phyloP scores from a whole-genome alignment of 1,284 basidiomycete species.

The Malassezia obtusa region DNA sequence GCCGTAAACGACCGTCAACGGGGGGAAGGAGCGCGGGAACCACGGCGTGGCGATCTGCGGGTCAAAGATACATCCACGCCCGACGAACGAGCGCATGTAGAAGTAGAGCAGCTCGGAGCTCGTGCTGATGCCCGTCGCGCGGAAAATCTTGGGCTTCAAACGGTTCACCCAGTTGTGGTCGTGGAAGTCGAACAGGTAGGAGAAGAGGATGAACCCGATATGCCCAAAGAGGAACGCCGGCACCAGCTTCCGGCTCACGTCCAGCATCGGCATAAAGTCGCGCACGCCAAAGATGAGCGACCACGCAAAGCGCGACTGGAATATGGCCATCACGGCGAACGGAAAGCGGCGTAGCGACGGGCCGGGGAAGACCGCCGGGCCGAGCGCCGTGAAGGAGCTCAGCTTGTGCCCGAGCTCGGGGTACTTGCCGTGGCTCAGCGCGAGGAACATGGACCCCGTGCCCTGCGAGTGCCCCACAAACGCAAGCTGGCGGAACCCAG shows the following conservation, averaged over 20 bases:
- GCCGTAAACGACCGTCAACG: conserved; percentile 44
- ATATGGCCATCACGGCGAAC: conserved; percentile 37
- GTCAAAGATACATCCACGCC: conserved; percentile 47
- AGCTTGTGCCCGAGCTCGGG: conserved; percentile 42
- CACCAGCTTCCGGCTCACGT: conserved; percentile 31
- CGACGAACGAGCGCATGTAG: conserved; percentile 43
- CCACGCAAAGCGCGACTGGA: conserved; percentile 43
- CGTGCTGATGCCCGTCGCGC: conserved; percentile 36
- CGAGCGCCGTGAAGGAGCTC: conserved; percentile 37
- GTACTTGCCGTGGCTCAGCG: conserved; percentile 39
- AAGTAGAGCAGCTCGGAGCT: conserved; percentile 46
- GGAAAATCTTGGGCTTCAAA: conserved; percentile 47
- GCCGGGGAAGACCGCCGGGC: conserved; percentile 46
- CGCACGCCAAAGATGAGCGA: conserved; percentile 41
- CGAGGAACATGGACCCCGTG: conserved; percentile 44
- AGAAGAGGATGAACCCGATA: conserved; percentile 43
- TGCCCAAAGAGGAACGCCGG: conserved; percentile 44
- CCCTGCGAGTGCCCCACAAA: conserved; percentile 47
- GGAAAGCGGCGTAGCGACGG: conserved; percentile 43
- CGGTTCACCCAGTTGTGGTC: conserved; percentile 43
- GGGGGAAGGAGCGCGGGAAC: conserved; percentile 43
- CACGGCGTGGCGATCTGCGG: conserved; percentile 39
- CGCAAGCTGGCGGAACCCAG: conserved; percentile 34
- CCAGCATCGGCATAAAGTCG: conserved; percentile 42
- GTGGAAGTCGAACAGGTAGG: conserved; percentile 44